Percentiles rank a stretch among this genome's conserved stretches.
Conservation (phyloP, 1,284 basidiomycete genomes). For the Ganoderma lucidum region DNA sequence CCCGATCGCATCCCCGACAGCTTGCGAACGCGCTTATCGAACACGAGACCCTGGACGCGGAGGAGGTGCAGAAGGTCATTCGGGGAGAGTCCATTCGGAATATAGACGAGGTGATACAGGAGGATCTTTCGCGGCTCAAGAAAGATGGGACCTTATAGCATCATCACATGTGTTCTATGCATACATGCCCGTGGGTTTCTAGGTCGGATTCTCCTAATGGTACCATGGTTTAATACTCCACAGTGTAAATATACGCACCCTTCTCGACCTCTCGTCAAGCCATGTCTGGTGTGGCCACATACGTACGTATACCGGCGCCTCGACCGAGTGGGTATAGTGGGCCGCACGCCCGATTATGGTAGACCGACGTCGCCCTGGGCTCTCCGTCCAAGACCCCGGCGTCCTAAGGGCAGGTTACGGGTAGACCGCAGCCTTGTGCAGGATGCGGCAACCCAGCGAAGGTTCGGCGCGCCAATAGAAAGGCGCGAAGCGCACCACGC, state of each 20-base stretch:
- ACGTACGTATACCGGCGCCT: not conserved
- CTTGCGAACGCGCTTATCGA: constrained; percentile 90
- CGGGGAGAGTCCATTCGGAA: constrained; percentile 80
- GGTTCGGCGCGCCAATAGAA: constrained; percentile 26
- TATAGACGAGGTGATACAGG: constrained; percentile 68
- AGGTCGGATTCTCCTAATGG: constrained; percentile 27
- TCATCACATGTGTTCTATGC: constrained; percentile 11
- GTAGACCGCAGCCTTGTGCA: constrained; percentile 7
- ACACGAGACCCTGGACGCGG: constrained; percentile 90
- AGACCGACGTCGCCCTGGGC: constrained; percentile 18
- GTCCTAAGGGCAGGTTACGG: not conserved
- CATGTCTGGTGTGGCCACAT: not conserved
- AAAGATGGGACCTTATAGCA: constrained; percentile 40
- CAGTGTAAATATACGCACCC: constrained; percentile 31
- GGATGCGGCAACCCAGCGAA: constrained; percentile 30
- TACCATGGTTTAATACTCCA: constrained; percentile 23
- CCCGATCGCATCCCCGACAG: constrained; percentile 47
- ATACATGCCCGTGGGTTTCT: constrained; percentile 14
- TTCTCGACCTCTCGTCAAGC: constrained; percentile 3
- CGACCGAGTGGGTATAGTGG: not conserved
- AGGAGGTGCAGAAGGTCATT: constrained; percentile 89
- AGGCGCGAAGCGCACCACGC: constrained; percentile 12
- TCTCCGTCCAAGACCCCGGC: not conserved
- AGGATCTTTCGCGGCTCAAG: constrained; percentile 53
- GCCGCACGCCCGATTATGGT: not conserved